A percentile compares a stretch with the other conserved stretches of the same genome.
phyloP scores from a whole-genome alignment of 2,329 filamentous ascomycete species.

The Chaetomiaceae sp. region DNA sequence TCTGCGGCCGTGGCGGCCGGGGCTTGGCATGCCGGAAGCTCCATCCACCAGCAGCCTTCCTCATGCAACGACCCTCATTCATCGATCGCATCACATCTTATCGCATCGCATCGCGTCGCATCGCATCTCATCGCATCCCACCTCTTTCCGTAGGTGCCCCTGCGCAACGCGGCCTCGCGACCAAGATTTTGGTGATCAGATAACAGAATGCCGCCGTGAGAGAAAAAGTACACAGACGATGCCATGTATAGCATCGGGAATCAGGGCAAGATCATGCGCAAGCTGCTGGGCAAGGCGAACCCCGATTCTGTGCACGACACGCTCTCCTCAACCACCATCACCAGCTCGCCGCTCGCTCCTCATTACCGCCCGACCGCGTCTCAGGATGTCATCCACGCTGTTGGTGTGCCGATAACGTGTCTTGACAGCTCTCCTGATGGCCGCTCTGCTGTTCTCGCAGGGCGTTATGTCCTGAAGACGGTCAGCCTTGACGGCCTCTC shows the following conservation, averaged over 20 bases:
- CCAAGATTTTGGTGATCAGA: not conserved
- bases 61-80: too few species aligned
- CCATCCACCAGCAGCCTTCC: too few species aligned
- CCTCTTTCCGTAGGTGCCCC: too few species aligned
- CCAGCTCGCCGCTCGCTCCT: slow-evolving; percentile 41
- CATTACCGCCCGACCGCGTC: slow-evolving; percentile 50
- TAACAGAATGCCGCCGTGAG: slow-evolving; percentile 5
- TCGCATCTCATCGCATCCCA: not conserved
- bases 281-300: slow-evolving; percentile 53
- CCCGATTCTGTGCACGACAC: slow-evolving; percentile 38
- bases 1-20: too few species aligned
- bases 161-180: not conserved
- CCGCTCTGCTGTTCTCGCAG: slow-evolving; percentile 52
- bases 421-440: slow-evolving; percentile 57
- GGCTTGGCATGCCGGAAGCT: too few species aligned
- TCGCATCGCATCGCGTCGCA: not conserved
- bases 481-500: slow-evolving; percentile 51
- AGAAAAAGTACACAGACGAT: not conserved
- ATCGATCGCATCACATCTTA: not conserved
- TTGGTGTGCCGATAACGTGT: slow-evolving; percentile 51
- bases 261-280: slow-evolving; percentile 56
- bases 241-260: slow-evolving; percentile 35
- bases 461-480: slow-evolving; percentile 58
- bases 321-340: slow-evolving; percentile 41
- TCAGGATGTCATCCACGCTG: slow-evolving; percentile 51